phyloP scores from a whole-genome alignment of 2,329 filamentous ascomycete species.

The Cercospora sp. region DNA sequence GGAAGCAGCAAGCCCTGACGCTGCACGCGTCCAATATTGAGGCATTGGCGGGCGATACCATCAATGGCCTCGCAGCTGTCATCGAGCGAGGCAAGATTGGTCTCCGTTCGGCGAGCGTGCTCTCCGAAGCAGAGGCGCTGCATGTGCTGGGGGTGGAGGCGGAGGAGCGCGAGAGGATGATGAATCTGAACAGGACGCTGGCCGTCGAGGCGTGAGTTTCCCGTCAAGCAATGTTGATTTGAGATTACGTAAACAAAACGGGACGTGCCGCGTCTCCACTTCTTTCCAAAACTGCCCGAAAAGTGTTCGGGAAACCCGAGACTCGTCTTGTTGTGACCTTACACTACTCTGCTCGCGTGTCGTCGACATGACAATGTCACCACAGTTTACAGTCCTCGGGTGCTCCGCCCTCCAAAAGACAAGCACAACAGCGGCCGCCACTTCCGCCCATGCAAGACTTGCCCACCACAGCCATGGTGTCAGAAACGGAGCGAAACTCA shows the following conservation, averaged over 20 bases:
- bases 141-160: neutral
- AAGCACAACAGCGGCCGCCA: neutral
- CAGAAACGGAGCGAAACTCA: neutral
- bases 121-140: neutral
- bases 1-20: neutral
- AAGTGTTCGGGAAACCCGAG: neutral
- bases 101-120: neutral
- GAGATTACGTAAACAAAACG: neutral
- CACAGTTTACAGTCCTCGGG: neutral
- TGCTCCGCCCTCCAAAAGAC: neutral
- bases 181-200: neutral
- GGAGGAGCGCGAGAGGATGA: neutral
- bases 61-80: neutral
- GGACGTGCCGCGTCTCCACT: neutral
- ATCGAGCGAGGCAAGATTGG: neutral
- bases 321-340: neutral
- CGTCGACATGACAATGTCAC: neutral
- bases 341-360: neutral
- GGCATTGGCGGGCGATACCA: neutral
- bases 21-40: neutral
- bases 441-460: neutral
- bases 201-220: neutral
- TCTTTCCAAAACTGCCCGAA: neutral
- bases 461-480: neutral
- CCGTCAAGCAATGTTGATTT: neutral